These are phyloP conservation scores for Albizia julibrissin DNA, from an alignment of 306 rosid species.

Conservation along the genomic window DNA sequence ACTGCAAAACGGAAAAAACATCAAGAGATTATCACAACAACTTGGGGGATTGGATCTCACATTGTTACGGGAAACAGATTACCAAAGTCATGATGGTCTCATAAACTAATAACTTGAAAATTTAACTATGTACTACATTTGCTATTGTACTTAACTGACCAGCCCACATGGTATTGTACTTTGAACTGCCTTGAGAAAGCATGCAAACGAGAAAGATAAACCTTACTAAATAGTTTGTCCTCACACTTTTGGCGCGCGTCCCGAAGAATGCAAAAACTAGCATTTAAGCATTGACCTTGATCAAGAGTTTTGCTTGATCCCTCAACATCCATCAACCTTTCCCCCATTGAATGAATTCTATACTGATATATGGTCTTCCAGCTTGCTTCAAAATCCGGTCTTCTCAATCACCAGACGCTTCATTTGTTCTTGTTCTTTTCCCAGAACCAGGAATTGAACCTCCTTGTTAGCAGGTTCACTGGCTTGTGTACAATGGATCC, in stretches of 20 bases:
- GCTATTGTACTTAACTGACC: conserved; percentile 9
- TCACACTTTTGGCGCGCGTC: conserved; percentile 24
- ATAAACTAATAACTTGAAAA: conserved; percentile 14
- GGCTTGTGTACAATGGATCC: conserved; percentile 55
- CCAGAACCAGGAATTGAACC: conserved; percentile 83
- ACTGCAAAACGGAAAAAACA: background rate
- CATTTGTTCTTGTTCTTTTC: conserved; percentile 63
- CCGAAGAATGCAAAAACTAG: conserved; percentile 42
- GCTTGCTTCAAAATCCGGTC: conserved; percentile 62
- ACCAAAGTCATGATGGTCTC: conserved; percentile 8
- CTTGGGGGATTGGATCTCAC: background rate
- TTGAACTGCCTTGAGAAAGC: background rate
- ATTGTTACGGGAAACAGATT: background rate
- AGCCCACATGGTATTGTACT: conserved; percentile 14
- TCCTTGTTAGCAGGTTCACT: conserved; percentile 82
- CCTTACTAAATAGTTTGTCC: conserved; percentile 38
- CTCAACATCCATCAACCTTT: conserved; percentile 48
- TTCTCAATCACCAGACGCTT: conserved; percentile 43
- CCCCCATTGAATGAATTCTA: conserved; percentile 35
- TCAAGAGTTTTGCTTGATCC: conserved; percentile 50
- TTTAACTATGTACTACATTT: conserved; percentile 27
- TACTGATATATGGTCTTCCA: conserved; percentile 36
- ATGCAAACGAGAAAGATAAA: conserved; percentile 13
- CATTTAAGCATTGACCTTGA: conserved; percentile 42
- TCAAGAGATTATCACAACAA: background rate